phyloP scores from a whole-genome alignment of 2,329 filamentous ascomycete genomes.

The Cercospora sp. region DNA sequence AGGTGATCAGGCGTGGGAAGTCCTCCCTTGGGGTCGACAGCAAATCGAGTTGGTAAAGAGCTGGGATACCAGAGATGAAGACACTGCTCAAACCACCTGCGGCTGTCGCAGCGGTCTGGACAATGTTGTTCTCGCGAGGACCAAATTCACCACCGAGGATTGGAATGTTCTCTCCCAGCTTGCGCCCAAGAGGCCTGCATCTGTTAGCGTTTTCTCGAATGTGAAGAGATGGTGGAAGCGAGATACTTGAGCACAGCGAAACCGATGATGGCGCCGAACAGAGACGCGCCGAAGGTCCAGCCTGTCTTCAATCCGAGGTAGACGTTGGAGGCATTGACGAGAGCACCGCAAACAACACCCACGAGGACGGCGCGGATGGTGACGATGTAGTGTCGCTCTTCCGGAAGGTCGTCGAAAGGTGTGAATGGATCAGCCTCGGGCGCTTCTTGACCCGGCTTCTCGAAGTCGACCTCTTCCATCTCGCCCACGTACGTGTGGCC shows the following conservation, averaged over 20 bases:
- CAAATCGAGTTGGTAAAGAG: conserved; percentile 59
- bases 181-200: conserved; percentile 48
- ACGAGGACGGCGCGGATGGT: conserved; percentile 58
- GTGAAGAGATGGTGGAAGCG: background rate
- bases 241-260: conserved; percentile 56
- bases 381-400: conserved; percentile 52
- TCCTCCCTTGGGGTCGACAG: conserved; percentile 55
- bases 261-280: conserved; percentile 56
- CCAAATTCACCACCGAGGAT: conserved; percentile 58
- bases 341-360: conserved; percentile 57
- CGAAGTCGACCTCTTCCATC: conserved; percentile 32
- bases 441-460: conserved; percentile 34
- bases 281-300: conserved; percentile 45
- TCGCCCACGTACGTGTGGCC: conserved; percentile 33
- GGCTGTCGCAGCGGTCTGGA: conserved; percentile 61
- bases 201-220: background rate
- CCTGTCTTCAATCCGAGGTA: conserved; percentile 58
- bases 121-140: conserved; percentile 63
- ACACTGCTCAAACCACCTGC: conserved; percentile 59
- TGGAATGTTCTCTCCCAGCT: conserved; percentile 51
- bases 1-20: conserved; percentile 59
- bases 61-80: conserved; percentile 61
- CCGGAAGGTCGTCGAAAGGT: conserved; percentile 46
- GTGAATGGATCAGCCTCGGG: conserved; percentile 43
- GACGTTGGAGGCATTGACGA: conserved; percentile 64